Base-by-base conservation (phyloP, 345 rosid species). In the Brassica incana region DNA sequence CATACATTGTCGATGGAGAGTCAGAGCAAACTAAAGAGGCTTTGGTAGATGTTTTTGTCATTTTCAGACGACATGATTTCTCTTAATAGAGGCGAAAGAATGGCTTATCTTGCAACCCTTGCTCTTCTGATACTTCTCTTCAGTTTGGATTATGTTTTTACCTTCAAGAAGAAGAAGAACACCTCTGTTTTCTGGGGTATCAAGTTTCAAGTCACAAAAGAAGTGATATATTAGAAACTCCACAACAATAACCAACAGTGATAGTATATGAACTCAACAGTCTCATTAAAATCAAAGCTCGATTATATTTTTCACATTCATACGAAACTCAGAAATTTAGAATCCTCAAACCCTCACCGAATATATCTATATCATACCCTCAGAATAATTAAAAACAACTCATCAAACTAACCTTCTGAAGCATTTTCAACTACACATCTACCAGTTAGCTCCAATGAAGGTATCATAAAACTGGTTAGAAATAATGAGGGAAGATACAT, bases 371-470 rank as follows among this genome's bases (percentile, higher is more conserved):
- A 43, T 43, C 4, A 43, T 43, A 43, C 11, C 50, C 8, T 43
- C n/a, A 1, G 50, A 43, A 3, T 43, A 43, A 43, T 0, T 8
- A 11, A 11, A 43, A 43, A 43, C 52, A 59, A 58, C 18, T 38
- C 40, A 52, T 74, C 2, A 45, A 16, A 82, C 83, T 54, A 75
- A 90, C 97, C 96, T 86, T 82, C 74, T 80, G 87, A 69, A 93
- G 85, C 84, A 87, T 89, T 78, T 71, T 88, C 64, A 50, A 45
- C 15, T 5, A 45, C 54, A 45, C 54, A 45, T 45, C 15, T 45
- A 45, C 54, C 15, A 12, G 14, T 45, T n/a, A 45, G 15, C 15
- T 45, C 15, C 52, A 11, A 45, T 11, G 15, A 45, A 45, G 15
- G 14, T 1, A 45, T 45, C 54, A 43, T 10, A 4, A 12, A 45